These are phyloP conservation scores for Pleurotus cornucopiae DNA, from an alignment of 768 basidiomycete genomes.

Conservation along the genomic window DNA sequence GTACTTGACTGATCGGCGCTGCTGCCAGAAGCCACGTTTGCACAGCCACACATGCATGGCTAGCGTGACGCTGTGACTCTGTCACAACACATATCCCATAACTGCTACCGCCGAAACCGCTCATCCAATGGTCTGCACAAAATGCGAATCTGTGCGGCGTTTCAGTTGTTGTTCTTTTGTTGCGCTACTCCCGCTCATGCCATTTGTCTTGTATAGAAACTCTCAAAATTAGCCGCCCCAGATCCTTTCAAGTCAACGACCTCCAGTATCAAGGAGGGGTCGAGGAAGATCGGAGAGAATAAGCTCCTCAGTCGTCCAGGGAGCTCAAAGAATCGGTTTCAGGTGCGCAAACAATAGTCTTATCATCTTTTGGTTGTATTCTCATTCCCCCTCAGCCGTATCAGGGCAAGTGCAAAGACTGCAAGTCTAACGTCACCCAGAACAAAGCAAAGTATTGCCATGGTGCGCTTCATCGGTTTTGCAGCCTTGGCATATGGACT, in stretches of 20 bases:
- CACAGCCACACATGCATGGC: background rate
- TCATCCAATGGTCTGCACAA: slow-evolving; percentile 73
- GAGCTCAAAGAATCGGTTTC: slow-evolving; percentile 72
- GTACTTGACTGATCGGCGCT: background rate
- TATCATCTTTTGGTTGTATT: slow-evolving; percentile 12
- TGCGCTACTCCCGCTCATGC: slow-evolving; percentile 9
- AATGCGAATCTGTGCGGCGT: slow-evolving; percentile 68
- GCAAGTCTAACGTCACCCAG: slow-evolving; percentile 80
- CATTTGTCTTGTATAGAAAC: slow-evolving; percentile 56
- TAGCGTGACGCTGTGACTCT: background rate
- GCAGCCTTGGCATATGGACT: slow-evolving; percentile 7
- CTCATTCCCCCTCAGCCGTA: slow-evolving; percentile 55
- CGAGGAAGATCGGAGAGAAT: slow-evolving; percentile 81
- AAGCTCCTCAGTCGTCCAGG: slow-evolving; percentile 71
- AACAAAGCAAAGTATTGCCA: slow-evolving; percentile 88
- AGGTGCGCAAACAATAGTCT: slow-evolving; percentile 37
- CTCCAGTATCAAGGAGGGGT: slow-evolving; percentile 71
- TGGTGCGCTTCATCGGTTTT: slow-evolving; percentile 42
- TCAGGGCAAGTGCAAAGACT: slow-evolving; percentile 83
- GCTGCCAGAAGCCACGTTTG: background rate
- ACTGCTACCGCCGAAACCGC: background rate
- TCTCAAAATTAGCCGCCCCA: slow-evolving; percentile 85
- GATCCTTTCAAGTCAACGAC: slow-evolving; percentile 81
- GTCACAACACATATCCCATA: slow-evolving; percentile 1
- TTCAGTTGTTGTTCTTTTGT: slow-evolving; percentile 14